phyloP scores from a whole-genome alignment of 192 early-diverging fungal genomes.

The Rhizoclosmatium globosum region DNA sequence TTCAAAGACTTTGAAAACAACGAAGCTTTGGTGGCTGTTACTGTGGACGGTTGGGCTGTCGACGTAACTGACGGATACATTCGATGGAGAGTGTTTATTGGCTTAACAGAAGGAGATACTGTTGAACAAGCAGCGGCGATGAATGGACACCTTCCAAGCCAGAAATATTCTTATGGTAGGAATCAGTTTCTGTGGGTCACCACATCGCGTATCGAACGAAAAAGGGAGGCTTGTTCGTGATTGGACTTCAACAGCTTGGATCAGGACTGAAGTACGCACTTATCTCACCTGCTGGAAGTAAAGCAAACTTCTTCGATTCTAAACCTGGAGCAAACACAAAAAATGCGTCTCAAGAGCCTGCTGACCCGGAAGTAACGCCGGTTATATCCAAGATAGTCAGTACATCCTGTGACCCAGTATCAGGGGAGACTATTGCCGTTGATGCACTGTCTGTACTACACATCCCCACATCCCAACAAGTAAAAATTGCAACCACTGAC shows the following conservation, averaged over 20 bases:
- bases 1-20: constrained; percentile 16
- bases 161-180: constrained; percentile 5
- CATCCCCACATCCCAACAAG: constrained; percentile 6
- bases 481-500: neutral
- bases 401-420: neutral
- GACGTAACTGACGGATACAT: constrained; percentile 22
- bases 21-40: constrained; percentile 16
- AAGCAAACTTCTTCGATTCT: neutral
- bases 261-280: constrained; percentile 1
- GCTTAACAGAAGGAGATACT: constrained; percentile 12
- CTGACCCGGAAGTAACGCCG: constrained; percentile 8
- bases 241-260: constrained; percentile 5
- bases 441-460: constrained; percentile 13
- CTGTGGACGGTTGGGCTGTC: constrained; percentile 21
- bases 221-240: neutral
- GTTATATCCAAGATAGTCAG: constrained; percentile 1
- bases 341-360: neutral
- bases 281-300: neutral
- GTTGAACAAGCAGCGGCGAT: constrained; percentile 3
- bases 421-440: neutral
- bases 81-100: constrained; percentile 24
- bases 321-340: neutral
- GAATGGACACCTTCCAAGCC: constrained; percentile 22
- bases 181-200: constrained; percentile 21
- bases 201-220: constrained; percentile 22